phyloP scores from a whole-genome alignment of 495 filamentous ascomycete genomes.

The Haplographium delicatum region DNA sequence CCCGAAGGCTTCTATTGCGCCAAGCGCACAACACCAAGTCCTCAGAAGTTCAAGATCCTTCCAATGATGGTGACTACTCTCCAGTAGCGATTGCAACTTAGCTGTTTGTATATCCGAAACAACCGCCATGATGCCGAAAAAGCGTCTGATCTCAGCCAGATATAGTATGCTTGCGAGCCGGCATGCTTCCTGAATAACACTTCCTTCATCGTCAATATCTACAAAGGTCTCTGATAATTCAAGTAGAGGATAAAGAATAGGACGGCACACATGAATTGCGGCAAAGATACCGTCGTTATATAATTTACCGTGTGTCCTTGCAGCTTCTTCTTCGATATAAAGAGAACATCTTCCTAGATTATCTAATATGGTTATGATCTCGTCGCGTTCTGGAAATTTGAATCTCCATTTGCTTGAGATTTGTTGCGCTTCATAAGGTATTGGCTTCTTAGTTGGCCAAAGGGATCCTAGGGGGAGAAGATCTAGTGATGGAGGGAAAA shows the following conservation, averaged over 20 bases:
- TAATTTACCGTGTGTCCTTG: constrained; percentile 1
- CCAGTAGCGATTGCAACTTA: constrained; percentile 1
- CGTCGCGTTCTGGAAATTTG: neutral
- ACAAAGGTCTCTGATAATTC: neutral
- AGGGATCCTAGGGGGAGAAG: neutral
- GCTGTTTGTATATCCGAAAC: neutral
- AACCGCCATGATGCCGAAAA: constrained; percentile 10
- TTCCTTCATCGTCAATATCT: neutral
- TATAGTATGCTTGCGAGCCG: constrained; percentile 4
- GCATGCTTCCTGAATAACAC: neutral
- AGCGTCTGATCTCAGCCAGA: constrained; percentile 5
- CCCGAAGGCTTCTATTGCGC: constrained; percentile 5
- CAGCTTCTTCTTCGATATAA: neutral
- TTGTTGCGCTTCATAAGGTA: neutral
- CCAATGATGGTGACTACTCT: constrained; percentile 1
- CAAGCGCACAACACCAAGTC: constrained; percentile 9
- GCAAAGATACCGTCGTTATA: constrained; percentile 1
- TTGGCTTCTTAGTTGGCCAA: neutral
- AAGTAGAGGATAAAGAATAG: constrained; percentile 1
- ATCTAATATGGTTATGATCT: neutral
- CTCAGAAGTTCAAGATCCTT: neutral
- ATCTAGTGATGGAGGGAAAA: neutral
- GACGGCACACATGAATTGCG: neutral
- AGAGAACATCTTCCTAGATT: neutral
- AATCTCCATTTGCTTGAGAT: neutral